These are phyloP conservation scores for Chaetomidium leptoderma DNA, from an alignment of 495 filamentous ascomycete species.

Conservation along the genomic window DNA sequence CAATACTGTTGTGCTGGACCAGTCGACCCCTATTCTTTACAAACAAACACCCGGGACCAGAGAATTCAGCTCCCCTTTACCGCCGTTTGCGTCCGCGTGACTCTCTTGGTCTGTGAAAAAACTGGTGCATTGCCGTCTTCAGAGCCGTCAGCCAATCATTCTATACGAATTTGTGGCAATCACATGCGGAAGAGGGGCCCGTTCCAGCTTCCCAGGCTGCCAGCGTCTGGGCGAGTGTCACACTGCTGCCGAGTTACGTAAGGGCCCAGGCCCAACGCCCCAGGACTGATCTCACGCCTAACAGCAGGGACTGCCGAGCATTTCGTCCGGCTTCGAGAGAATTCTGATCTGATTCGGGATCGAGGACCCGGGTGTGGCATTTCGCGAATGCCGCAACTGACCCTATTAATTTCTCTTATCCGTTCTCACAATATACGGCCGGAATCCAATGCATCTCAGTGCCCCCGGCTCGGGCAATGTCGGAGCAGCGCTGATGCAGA, in stretches of 20 bases:
- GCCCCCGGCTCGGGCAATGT: conserved; percentile 23
- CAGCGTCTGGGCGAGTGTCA: conserved; percentile 19
- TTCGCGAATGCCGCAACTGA: background rate
- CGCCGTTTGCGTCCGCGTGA: conserved; percentile 22
- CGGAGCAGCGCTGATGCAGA: conserved; percentile 20
- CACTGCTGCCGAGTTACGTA: conserved; percentile 28
- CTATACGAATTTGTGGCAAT: conserved; percentile 17
- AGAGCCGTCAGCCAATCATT: conserved; percentile 16
- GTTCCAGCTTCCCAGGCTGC: conserved; percentile 8
- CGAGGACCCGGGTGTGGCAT: background rate
- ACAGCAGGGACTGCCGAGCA: background rate
- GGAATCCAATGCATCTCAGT: background rate
- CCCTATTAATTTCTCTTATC: background rate
- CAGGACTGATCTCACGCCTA: conserved; percentile 15
- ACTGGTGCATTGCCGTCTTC: conserved; percentile 6
- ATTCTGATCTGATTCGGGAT: background rate
- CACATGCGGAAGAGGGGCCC: conserved; percentile 22
- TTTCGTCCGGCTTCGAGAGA: conserved; percentile 1
- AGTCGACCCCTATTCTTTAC: background rate
- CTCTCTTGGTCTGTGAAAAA: conserved; percentile 2
- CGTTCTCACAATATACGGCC: background rate
- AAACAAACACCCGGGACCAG: background rate
- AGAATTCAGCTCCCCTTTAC: conserved; percentile 11
- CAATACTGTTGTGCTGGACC: background rate
- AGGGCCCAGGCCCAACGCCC: conserved; percentile 16